Evolutionary conservation across 768 basidiomycete genomes (phyloP).

Genomic region (Termitomyces sp.): DNA sequence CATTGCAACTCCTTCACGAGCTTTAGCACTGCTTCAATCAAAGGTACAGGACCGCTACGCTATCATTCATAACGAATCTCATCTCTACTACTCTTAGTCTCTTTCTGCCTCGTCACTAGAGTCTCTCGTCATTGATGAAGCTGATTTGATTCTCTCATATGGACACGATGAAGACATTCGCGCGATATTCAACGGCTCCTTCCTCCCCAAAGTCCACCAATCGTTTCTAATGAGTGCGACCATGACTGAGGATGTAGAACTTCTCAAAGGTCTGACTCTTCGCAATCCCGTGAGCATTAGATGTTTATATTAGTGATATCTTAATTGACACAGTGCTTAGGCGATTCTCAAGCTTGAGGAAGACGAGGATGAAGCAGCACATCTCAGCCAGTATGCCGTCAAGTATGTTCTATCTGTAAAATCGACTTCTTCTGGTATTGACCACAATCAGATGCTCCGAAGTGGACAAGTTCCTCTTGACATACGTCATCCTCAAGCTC

Average conservation of each 20-base stretch:
- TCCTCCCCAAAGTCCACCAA: slow-evolving; percentile 80
- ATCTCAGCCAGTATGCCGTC: slow-evolving; percentile 84
- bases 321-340: slow-evolving; percentile 33
- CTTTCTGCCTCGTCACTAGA: slow-evolving; percentile 67
- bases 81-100: slow-evolving; percentile 34
- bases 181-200: slow-evolving; percentile 61
- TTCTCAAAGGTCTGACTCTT: slow-evolving; percentile 82
- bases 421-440: not conserved
- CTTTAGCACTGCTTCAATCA: slow-evolving; percentile 62
- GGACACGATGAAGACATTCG: slow-evolving; percentile 91
- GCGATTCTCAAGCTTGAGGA: slow-evolving; percentile 86
- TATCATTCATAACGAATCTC: not conserved
- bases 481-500: slow-evolving; percentile 95
- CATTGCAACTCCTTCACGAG: slow-evolving; percentile 74
- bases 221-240: slow-evolving; percentile 97
- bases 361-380: slow-evolving; percentile 75
- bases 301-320: not conserved
- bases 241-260: slow-evolving; percentile 93
- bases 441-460: slow-evolving; percentile 68
- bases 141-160: slow-evolving; percentile 94
- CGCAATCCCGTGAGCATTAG: slow-evolving; percentile 72
- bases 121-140: slow-evolving; percentile 94
- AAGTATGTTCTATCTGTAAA: slow-evolving; percentile 37
- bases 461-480: slow-evolving; percentile 94
- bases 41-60: slow-evolving; percentile 44